Evolutionary conservation across 73 alveolate genomes (phyloP).

Genomic region (Effrenium voratum): DNA sequence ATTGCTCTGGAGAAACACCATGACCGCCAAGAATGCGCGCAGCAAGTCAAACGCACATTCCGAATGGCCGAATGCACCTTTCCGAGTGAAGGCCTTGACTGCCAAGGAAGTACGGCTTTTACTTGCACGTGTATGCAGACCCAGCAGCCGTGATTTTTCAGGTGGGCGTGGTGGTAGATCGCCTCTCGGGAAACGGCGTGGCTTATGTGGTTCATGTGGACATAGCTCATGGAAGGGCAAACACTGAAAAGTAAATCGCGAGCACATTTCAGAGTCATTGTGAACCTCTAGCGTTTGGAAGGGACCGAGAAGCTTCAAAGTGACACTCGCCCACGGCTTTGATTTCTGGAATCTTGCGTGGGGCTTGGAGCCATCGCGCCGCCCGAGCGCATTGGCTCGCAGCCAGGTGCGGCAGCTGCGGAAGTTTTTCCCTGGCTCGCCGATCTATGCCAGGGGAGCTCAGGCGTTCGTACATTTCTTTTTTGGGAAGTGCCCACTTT

Average conservation of each 20-base stretch:
- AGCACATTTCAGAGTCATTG: background rate
- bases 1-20: background rate
- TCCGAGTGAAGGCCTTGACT: background rate
- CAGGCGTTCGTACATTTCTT: too few relatives aligned
- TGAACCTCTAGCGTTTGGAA: background rate
- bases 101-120: constrained; percentile 13
- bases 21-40: background rate
- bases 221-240: background rate
- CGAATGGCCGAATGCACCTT: background rate
- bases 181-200: too few relatives aligned
- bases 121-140: constrained; percentile 77
- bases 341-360: background rate
- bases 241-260: background rate
- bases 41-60: background rate
- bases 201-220: background rate
- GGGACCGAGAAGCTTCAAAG: background rate
- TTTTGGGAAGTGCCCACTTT: too few relatives aligned
- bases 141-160: constrained; percentile 84
- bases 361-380: background rate
- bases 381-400: background rate
- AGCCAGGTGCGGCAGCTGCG: constrained; percentile 67
- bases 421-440: constrained; percentile 52
- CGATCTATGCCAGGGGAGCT: constrained; percentile 55
- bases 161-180: too few relatives aligned
- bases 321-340: too few relatives aligned